Percentiles rank a stretch among this genome's conserved stretches.
These are phyloP conservation scores for Suillus cothurnatus DNA, from an alignment of 768 basidiomycete genomes.

Conservation along the genomic window DNA sequence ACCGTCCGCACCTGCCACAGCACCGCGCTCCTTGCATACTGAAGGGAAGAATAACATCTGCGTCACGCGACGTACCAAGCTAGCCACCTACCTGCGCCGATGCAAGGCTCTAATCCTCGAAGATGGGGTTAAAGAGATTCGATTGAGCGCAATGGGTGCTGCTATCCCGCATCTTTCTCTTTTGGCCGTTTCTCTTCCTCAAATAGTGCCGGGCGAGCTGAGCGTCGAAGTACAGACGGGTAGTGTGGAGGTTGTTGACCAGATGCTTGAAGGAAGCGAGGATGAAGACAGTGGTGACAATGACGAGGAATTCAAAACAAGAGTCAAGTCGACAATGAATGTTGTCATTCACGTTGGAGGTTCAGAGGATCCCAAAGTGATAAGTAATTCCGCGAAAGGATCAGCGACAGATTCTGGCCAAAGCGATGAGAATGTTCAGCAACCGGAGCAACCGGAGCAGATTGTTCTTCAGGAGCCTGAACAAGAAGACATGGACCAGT, in stretches of 20 bases:
- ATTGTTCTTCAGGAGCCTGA: conserved; percentile 46
- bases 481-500: conserved; percentile 42
- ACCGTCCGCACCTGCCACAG: conserved; percentile 74
- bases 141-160: conserved; percentile 84
- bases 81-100: conserved; percentile 74
- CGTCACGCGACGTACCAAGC: conserved; percentile 71
- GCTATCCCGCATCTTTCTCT: conserved; percentile 82
- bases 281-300: conserved; percentile 66
- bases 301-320: conserved; percentile 56
- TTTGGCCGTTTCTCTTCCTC: conserved; percentile 69
- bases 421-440: conserved; percentile 12
- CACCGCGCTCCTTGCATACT: conserved; percentile 74
- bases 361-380: conserved; percentile 43
- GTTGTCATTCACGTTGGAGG: conserved; percentile 64
- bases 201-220: conserved; percentile 73
- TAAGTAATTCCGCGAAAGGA: conserved; percentile 9
- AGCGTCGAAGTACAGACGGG: conserved; percentile 65
- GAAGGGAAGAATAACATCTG: conserved; percentile 85
- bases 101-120: conserved; percentile 74
- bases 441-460: conserved; percentile 21
- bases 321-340: conserved; percentile 70
- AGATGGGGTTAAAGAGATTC: conserved; percentile 79
- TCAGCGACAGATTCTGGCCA: conserved; percentile 8
- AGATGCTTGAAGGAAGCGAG: conserved; percentile 73
- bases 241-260: conserved; percentile 76